A percentile compares a stretch with the other conserved stretches of the same genome.
Conservation (phyloP, 495 filamentous ascomycete species). For the Penicillium silybi region DNA sequence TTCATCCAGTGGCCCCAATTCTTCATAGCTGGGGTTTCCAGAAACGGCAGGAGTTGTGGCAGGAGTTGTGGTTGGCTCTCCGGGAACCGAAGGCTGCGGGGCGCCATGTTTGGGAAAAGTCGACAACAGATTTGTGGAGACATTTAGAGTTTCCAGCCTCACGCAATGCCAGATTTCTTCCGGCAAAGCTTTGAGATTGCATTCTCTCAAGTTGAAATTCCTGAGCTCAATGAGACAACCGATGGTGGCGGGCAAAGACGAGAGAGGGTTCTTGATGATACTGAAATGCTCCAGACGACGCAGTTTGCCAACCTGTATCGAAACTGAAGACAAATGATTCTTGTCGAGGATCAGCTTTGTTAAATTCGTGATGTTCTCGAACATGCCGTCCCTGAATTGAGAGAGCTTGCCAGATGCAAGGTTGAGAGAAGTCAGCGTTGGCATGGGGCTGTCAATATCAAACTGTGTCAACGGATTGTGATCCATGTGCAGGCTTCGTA, state of each 20-base stretch:
- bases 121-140: constrained; percentile 88
- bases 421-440: constrained; percentile 79
- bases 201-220: constrained; percentile 82
- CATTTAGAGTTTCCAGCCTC: constrained; percentile 85
- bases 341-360: constrained; percentile 86
- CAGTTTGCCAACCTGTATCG: constrained; percentile 76
- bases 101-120: constrained; percentile 81
- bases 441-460: constrained; percentile 69
- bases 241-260: constrained; percentile 76
- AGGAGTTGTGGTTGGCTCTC: constrained; percentile 47
- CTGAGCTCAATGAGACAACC: constrained; percentile 80
- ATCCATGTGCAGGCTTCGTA: constrained; percentile 81
- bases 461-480: constrained; percentile 93
- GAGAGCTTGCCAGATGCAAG: constrained; percentile 83
- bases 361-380: constrained; percentile 80
- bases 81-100: constrained; percentile 54
- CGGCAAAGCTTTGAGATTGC: constrained; percentile 83
- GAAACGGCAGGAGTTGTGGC: constrained; percentile 48
- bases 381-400: constrained; percentile 76
- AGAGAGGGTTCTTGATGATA: constrained; percentile 84
- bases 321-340: constrained; percentile 91
- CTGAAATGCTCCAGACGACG: constrained; percentile 85
- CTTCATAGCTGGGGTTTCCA: constrained; percentile 68
- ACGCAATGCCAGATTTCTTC: constrained; percentile 90
- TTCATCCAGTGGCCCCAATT: constrained; percentile 67